Conservation (phyloP, 495 filamentous ascomycete species). For the Aspergillus ellipticus region DNA sequence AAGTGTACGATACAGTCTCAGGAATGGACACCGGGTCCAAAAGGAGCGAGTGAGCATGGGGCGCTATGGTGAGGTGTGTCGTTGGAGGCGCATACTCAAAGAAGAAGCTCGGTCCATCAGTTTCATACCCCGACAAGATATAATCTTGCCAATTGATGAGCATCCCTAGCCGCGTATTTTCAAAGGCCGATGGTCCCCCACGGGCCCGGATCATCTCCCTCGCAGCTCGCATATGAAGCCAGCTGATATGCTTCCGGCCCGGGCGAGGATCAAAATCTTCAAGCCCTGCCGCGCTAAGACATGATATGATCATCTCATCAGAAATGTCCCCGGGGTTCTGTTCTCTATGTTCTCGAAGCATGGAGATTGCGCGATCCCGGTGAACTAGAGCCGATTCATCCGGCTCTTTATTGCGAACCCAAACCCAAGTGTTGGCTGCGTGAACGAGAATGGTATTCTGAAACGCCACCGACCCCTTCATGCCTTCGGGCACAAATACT, state of each 20-base stretch:
- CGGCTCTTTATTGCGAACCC: slow-evolving; percentile 32
- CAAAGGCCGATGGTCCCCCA: slow-evolving; percentile 35
- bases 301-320: slow-evolving; percentile 36
- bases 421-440: slow-evolving; percentile 37
- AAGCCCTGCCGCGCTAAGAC: slow-evolving; percentile 37
- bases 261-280: slow-evolving; percentile 40
- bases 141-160: slow-evolving; percentile 45
- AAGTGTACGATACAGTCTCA: neutral
- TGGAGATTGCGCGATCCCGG: slow-evolving; percentile 27
- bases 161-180: slow-evolving; percentile 36
- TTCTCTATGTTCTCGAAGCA: slow-evolving; percentile 31
- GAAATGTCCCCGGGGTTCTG: slow-evolving; percentile 30
- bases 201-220: slow-evolving; percentile 37
- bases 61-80: neutral
- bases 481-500: slow-evolving; percentile 35
- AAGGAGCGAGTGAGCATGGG: slow-evolving; percentile 21
- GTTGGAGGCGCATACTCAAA: slow-evolving; percentile 21
- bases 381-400: slow-evolving; percentile 25
- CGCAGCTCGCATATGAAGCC: slow-evolving; percentile 39
- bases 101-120: slow-evolving; percentile 29
- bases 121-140: slow-evolving; percentile 38
- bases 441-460: slow-evolving; percentile 38
- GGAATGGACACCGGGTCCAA: slow-evolving; percentile 21
- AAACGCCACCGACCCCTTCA: slow-evolving; percentile 38
- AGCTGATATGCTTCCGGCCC: slow-evolving; percentile 35